Evolutionary conservation across 148 eudicot genomes (phyloP).

Genomic region (Polygonum aviculare): DNA sequence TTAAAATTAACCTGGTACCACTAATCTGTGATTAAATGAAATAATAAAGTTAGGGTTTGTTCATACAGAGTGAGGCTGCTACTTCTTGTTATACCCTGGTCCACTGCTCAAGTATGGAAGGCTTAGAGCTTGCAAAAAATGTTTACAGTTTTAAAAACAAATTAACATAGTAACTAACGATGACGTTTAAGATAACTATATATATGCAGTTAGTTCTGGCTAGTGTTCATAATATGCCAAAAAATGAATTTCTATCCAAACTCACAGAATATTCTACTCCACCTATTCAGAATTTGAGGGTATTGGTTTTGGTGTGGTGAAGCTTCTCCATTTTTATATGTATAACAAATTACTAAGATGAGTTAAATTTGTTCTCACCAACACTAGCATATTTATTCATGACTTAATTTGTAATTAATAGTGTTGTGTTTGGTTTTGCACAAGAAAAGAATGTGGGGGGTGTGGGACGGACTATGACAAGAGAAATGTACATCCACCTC

Average conservation of each 20-base stretch:
- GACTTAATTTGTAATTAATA: no score
- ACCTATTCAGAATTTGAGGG: not conserved
- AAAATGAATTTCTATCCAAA: not conserved
- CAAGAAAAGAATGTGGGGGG: constrained; percentile 2
- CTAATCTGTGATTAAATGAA: not conserved
- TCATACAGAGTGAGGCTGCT: not conserved
- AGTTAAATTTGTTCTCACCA: not conserved
- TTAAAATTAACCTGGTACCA: not conserved
- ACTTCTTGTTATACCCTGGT: constrained; percentile 1
- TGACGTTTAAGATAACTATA: no score
- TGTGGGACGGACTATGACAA: not conserved
- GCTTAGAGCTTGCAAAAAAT: constrained; percentile 4
- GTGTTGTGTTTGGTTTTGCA: not conserved
- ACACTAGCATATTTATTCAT: not conserved
- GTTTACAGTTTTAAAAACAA: not conserved
- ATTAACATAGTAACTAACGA: not conserved
- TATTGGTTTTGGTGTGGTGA: constrained; percentile 2
- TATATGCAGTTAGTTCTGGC: no score
- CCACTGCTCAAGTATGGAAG: constrained; percentile 10
- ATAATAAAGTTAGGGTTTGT: not conserved
- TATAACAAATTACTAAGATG: not conserved
- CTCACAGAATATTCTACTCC: not conserved
- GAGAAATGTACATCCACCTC: constrained; percentile 7
- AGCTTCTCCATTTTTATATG: not conserved
- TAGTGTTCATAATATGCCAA: no score